These are phyloP conservation scores for Avena eriantha DNA, from an alignment of 176 grass and related monocot species.

Conservation along the genomic window DNA sequence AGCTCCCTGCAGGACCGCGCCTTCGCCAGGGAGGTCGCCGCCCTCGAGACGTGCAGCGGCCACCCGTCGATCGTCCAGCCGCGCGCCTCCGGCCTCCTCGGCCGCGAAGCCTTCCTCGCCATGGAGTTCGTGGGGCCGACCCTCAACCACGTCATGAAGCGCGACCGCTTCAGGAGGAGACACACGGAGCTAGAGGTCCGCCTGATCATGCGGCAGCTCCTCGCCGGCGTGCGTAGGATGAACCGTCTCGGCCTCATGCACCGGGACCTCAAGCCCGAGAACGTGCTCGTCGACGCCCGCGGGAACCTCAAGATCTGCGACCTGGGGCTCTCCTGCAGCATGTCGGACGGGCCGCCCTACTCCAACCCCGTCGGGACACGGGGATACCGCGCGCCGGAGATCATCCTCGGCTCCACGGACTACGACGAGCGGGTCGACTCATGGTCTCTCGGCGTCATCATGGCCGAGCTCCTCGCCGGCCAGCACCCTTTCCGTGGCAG, in stretches of 20 bases:
- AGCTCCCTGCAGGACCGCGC: background rate
- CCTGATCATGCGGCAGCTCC: conserved; percentile 29
- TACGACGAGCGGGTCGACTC: conserved; percentile 38
- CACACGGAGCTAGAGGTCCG: conserved; percentile 35
- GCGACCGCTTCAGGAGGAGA: background rate
- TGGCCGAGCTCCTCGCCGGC: conserved; percentile 49
- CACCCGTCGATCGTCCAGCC: conserved; percentile 41
- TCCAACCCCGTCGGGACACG: conserved; percentile 18
- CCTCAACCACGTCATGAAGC: conserved; percentile 32
- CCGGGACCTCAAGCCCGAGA: conserved; percentile 67
- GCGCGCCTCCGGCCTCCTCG: background rate
- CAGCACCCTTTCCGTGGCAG: conserved; percentile 7
- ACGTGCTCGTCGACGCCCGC: conserved; percentile 43
- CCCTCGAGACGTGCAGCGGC: background rate
- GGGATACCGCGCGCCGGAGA: conserved; percentile 44
- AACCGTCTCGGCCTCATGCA: conserved; percentile 58
- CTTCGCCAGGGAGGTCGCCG: background rate
- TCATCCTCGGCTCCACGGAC: conserved; percentile 21
- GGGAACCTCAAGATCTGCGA: conserved; percentile 45
- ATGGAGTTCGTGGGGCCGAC: conserved; percentile 38
- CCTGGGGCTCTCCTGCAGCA: conserved; percentile 33
- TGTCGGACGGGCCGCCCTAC: background rate
- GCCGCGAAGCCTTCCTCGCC: background rate
- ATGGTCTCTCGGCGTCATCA: conserved; percentile 47
- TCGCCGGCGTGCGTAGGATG: conserved; percentile 21